A percentile compares a stretch with the other conserved stretches of the same genome.
Conservation (phyloP, 139 green algal genomes). For the Chloropicon primus region DNA sequence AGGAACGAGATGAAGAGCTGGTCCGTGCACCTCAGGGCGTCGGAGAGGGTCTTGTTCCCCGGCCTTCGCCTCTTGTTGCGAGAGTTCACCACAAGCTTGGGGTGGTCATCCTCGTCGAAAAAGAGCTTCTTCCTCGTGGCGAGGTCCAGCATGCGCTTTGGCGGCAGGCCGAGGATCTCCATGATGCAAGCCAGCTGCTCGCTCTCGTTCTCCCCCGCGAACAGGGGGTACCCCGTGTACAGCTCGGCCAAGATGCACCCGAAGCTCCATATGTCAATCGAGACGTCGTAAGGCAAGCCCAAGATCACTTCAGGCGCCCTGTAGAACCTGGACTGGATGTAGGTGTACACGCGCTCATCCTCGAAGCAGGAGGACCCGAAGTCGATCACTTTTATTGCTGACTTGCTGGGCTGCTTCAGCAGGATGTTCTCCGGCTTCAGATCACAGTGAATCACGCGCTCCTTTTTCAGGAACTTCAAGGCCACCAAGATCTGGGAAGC, state of each 20-base stretch:
- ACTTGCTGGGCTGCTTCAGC: slow-evolving; percentile 70
- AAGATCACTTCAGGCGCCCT: slow-evolving; percentile 90
- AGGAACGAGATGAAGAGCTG: slow-evolving; percentile 45
- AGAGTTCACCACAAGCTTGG: neutral
- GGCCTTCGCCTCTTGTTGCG: slow-evolving; percentile 28
- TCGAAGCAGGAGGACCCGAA: slow-evolving; percentile 84
- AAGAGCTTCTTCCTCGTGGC: slow-evolving; percentile 56
- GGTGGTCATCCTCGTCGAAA: slow-evolving; percentile 34
- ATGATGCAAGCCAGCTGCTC: slow-evolving; percentile 20
- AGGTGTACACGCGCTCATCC: slow-evolving; percentile 77
- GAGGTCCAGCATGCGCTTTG: slow-evolving; percentile 33
- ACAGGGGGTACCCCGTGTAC: slow-evolving; percentile 59
- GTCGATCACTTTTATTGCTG: slow-evolving; percentile 83
- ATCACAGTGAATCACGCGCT: slow-evolving; percentile 86
- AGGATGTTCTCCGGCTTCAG: slow-evolving; percentile 98
- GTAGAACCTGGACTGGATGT: slow-evolving; percentile 88
- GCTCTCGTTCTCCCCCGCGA: slow-evolving; percentile 34
- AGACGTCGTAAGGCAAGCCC: slow-evolving; percentile 69
- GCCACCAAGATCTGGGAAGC: slow-evolving; percentile 51
- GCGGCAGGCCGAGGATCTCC: slow-evolving; percentile 32
- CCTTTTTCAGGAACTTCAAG: slow-evolving; percentile 78
- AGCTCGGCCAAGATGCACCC: slow-evolving; percentile 95
- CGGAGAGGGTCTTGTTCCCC: slow-evolving; percentile 22
- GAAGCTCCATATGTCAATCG: slow-evolving; percentile 89
- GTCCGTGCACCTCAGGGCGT: slow-evolving; percentile 34